Conservation (phyloP, 2,329 filamentous ascomycete species). For the Colletotrichum sp. region DNA sequence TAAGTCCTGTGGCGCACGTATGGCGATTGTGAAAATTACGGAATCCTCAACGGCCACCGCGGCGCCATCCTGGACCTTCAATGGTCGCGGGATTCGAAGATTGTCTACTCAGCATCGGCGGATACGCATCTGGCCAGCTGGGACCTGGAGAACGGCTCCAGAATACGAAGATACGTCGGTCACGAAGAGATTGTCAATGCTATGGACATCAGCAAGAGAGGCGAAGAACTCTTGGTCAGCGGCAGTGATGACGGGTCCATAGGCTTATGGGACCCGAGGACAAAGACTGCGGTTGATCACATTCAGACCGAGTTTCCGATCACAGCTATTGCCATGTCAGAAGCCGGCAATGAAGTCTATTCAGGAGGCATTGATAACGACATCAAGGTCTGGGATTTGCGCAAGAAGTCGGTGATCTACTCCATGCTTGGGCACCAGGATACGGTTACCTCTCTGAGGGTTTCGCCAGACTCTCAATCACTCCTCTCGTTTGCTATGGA, state of each 20-base stretch:
- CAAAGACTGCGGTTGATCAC: slow-evolving; percentile 86
- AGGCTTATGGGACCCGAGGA: slow-evolving; percentile 93
- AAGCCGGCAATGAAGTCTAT: slow-evolving; percentile 95
- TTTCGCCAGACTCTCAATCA: slow-evolving; percentile 93
- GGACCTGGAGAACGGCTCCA: slow-evolving; percentile 90
- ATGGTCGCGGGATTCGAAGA: slow-evolving; percentile 94
- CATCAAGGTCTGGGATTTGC: slow-evolving; percentile 95
- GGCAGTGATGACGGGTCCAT: slow-evolving; percentile 94
- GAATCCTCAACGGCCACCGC: slow-evolving; percentile 85
- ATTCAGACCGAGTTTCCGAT: slow-evolving; percentile 92
- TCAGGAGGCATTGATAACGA: slow-evolving; percentile 96
- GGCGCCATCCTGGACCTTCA: slow-evolving; percentile 91
- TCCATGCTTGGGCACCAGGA: slow-evolving; percentile 89
- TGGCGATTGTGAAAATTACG: slow-evolving; percentile 94
- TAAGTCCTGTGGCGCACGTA: slow-evolving; percentile 93
- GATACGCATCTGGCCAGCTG: slow-evolving; percentile 94
- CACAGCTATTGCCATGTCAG: slow-evolving; percentile 88
- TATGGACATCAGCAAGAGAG: slow-evolving; percentile 85
- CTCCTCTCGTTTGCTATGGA: slow-evolving; percentile 94
- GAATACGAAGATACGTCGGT: slow-evolving; percentile 89
- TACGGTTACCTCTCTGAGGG: slow-evolving; percentile 85
- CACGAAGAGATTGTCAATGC: slow-evolving; percentile 97
- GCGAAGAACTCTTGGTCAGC: slow-evolving; percentile 88
- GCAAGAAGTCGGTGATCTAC: slow-evolving; percentile 89
- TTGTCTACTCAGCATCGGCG: slow-evolving; percentile 90